Evolutionary conservation across 1,139 yeast genomes (phyloP).

Genomic region (Yamadazyma epiphylla): DNA sequence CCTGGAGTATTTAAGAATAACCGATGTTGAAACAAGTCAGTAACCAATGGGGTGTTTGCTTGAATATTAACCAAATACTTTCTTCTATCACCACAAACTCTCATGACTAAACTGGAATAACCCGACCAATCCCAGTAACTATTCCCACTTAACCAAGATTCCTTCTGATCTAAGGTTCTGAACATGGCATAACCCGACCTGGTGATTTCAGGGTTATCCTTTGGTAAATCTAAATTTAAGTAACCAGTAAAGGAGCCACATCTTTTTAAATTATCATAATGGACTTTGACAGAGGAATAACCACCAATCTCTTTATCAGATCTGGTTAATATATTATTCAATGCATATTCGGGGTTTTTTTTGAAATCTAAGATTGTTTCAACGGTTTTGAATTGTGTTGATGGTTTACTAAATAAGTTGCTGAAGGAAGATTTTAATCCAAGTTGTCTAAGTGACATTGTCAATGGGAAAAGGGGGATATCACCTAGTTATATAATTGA

Average conservation of each 20-base stretch:
- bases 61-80: constrained; percentile 79
- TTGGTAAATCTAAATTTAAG: constrained; percentile 71
- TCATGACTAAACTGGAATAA: constrained; percentile 55
- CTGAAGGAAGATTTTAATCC: constrained; percentile 38
- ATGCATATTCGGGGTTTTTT: constrained; percentile 33
- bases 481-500: neutral
- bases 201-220: constrained; percentile 61
- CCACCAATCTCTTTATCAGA: constrained; percentile 79
- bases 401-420: constrained; percentile 32
- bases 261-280: constrained; percentile 28
- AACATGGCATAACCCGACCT: constrained; percentile 87
- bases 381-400: constrained; percentile 26
- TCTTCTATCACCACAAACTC: constrained; percentile 73
- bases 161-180: constrained; percentile 64
- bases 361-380: constrained; percentile 56
- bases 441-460: constrained; percentile 43
- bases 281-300: constrained; percentile 61
- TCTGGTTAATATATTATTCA: constrained; percentile 52
- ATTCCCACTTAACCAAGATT: constrained; percentile 44
- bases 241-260: constrained; percentile 69
- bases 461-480: neutral
- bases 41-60: constrained; percentile 72
- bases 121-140: constrained; percentile 63
- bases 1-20: constrained; percentile 72
- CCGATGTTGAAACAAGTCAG: constrained; percentile 81